Conservation (phyloP, 768 basidiomycete species). For the Amanita exitialis region DNA sequence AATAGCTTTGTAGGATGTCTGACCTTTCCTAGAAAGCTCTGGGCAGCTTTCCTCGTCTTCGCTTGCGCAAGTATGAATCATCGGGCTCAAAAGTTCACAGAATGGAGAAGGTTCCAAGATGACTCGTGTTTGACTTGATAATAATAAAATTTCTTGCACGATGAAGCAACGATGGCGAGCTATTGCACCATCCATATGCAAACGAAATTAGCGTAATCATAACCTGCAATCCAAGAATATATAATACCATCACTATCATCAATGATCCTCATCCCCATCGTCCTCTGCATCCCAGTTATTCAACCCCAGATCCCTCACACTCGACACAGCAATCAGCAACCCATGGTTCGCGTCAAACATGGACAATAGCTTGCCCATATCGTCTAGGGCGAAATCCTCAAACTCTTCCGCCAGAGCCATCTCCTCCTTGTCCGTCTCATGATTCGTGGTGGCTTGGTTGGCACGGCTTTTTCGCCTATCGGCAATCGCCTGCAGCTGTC, state of each 20-base stretch:
- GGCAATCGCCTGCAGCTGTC: slow-evolving; percentile 58
- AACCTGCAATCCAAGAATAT: too few species aligned
- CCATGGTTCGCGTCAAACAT: slow-evolving; percentile 50
- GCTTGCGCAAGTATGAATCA: too few species aligned
- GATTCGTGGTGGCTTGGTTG: slow-evolving; percentile 20
- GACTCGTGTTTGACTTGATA: too few species aligned
- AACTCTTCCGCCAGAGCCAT: slow-evolving; percentile 69
- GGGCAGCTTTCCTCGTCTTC: too few species aligned
- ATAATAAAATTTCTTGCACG: too few species aligned
- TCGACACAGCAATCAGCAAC: slow-evolving; percentile 59
- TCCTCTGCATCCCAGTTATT: slow-evolving; percentile 39
- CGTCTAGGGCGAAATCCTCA: slow-evolving; percentile 74
- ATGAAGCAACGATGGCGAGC: too few species aligned
- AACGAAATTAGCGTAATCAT: too few species aligned
- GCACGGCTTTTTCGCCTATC: slow-evolving; percentile 54
- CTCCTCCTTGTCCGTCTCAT: slow-evolving; percentile 50
- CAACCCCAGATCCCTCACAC: slow-evolving; percentile 62
- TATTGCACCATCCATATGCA: too few species aligned
- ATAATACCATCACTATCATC: neutral
- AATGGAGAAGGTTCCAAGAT: too few species aligned
- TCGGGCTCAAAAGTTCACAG: too few species aligned
- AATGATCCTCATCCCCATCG: slow-evolving; percentile 23
- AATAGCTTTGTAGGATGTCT: too few species aligned
- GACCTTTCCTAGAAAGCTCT: too few species aligned
- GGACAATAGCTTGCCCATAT: slow-evolving; percentile 58